phyloP scores from a whole-genome alignment of 2,329 filamentous ascomycete species.

The Claviceps fusiformis region DNA sequence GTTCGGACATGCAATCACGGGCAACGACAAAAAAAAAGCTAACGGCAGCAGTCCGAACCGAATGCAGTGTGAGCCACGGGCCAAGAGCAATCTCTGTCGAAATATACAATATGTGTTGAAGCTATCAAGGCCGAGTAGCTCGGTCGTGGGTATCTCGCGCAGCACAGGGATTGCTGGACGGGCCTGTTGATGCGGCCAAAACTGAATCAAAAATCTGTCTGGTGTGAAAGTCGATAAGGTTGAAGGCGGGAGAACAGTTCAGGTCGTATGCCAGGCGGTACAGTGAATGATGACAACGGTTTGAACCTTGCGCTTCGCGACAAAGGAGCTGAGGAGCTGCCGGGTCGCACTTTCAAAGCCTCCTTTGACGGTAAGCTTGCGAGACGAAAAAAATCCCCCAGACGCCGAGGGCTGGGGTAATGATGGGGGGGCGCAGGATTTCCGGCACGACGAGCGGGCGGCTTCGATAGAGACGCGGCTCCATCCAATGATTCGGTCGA shows the following conservation, averaged over 20 bases:
- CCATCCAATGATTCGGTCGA: slow-evolving; percentile 9
- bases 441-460: slow-evolving; percentile 14
- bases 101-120: background rate
- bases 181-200: background rate
- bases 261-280: slow-evolving; percentile 1
- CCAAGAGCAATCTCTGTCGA: background rate
- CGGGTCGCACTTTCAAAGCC: slow-evolving; percentile 10
- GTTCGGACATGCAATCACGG: background rate
- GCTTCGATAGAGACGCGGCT: slow-evolving; percentile 16
- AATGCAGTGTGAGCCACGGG: background rate
- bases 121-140: background rate
- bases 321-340: slow-evolving; percentile 5
- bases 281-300: background rate
- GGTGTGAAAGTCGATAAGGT: background rate
- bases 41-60: background rate
- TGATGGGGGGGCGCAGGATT: background rate
- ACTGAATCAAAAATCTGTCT: background rate
- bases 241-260: background rate
- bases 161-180: slow-evolving; percentile 5
- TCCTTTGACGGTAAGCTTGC: slow-evolving; percentile 12
- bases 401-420: slow-evolving; percentile 7
- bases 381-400: slow-evolving; percentile 9
- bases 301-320: background rate
- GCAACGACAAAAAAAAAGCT: background rate
- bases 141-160: slow-evolving; percentile 10